phyloP scores from a whole-genome alignment of 2,329 filamentous ascomycete genomes.

The Trichophyton simii region DNA sequence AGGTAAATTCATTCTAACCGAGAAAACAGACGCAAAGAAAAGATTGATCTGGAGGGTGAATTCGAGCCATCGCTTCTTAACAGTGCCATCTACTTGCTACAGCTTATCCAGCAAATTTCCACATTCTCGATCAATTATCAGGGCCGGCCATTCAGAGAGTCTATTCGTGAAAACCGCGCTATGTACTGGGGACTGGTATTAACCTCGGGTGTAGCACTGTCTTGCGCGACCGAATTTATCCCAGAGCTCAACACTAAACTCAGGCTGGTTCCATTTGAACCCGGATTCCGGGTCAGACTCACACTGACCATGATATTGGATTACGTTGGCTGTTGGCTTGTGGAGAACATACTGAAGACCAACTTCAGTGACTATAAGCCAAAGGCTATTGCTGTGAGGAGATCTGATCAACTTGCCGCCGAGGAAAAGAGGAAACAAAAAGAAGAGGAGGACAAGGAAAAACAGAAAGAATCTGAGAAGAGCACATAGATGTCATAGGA shows the following conservation, averaged over 20 bases:
- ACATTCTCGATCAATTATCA: conserved; percentile 99
- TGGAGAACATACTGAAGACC: conserved; percentile 75
- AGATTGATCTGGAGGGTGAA: conserved; percentile 85
- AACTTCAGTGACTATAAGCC: conserved; percentile 84
- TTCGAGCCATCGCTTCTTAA: conserved; percentile 90
- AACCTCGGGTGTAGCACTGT: conserved; percentile 81
- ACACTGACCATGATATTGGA: conserved; percentile 76
- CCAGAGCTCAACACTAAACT: conserved; percentile 91
- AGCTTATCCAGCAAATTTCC: conserved; percentile 96
- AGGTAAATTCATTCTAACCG: conserved; percentile 1
- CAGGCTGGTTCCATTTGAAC: conserved; percentile 77
- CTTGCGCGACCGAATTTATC: conserved; percentile 86
- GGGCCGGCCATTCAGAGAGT: conserved; percentile 92
- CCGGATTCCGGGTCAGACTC: conserved; percentile 80
- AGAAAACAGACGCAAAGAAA: conserved; percentile 32
- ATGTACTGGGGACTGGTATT: conserved; percentile 97
- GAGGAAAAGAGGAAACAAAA: conserved; percentile 58
- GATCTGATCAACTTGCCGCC: conserved; percentile 71
- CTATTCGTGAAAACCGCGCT: conserved; percentile 84
- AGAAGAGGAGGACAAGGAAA: conserved; percentile 33
- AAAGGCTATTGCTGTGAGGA: conserved; percentile 78
- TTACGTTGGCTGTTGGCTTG: conserved; percentile 72
- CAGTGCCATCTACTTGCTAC: conserved; percentile 89
- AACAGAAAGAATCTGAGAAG: background rate
- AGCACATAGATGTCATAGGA: background rate